Conservation (phyloP, 768 basidiomycete genomes). For the Arthromyces matolae region DNA sequence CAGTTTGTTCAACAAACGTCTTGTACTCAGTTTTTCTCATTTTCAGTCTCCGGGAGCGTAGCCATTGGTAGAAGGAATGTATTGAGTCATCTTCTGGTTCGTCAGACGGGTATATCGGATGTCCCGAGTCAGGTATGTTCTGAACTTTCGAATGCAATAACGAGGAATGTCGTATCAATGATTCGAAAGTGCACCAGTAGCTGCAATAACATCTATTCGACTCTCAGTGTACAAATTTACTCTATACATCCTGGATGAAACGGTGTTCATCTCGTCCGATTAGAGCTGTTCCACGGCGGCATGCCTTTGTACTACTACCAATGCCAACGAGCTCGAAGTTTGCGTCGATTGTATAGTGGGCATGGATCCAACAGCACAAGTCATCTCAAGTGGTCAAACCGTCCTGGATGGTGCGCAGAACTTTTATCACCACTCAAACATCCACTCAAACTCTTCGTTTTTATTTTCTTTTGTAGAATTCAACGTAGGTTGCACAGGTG, state of each 20-base stretch:
- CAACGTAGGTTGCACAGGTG: not conserved
- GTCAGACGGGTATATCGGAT: not conserved
- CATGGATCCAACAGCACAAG: conserved; percentile 9
- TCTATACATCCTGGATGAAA: not conserved
- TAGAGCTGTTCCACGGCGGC: conserved; percentile 23
- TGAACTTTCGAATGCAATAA: not conserved
- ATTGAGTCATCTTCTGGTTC: not conserved
- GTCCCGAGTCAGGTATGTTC: conserved; percentile 1
- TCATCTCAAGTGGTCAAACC: conserved; percentile 18
- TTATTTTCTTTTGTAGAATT: no score
- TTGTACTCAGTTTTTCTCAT: not conserved
- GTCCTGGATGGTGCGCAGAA: conserved; percentile 24
- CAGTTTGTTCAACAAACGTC: no score
- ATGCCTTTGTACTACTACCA: conserved; percentile 24
- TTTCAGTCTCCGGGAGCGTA: conserved; percentile 2
- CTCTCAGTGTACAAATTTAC: not conserved
- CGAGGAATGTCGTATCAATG: conserved; percentile 18
- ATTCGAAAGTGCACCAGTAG: conserved; percentile 7
- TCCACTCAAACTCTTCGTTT: not conserved
- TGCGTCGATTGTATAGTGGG: conserved; percentile 30
- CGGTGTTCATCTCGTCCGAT: not conserved
- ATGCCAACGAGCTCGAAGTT: conserved; percentile 20
- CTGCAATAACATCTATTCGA: not conserved
- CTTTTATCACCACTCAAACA: not conserved
- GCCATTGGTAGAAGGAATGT: not conserved